Evolutionary conservation across 352 stramenopile species (phyloP), one percentile per base, ranked within the genome.

Genomic region (Phytophthora europaea): DNA sequence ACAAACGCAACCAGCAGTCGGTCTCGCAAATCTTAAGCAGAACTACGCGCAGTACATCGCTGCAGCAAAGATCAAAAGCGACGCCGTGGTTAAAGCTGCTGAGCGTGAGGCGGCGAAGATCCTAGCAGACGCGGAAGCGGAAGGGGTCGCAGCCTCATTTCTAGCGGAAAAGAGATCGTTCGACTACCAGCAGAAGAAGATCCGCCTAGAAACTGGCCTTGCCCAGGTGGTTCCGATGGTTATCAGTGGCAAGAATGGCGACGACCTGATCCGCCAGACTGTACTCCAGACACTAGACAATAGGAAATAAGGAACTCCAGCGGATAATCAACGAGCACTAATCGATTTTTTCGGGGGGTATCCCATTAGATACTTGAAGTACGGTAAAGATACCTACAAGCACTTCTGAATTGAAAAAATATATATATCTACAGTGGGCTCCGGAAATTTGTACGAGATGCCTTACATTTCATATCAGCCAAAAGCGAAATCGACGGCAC

Each of bases 221-320:
- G 85, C 86, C 0, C 53, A 81, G 61, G 77, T 75, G 26, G 74
- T 90, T 22, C 85, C 85, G 9, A 77, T 94, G 67, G 83, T 95
- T 8, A 93, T 94, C 61, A 92, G 82, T 64, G 89, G 89, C 72
- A 92, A 94, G 70, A 91, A 90, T 59, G 89, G 87, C 36, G 86
- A 94, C 63, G 89, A 90, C 15, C 69, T 94, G 48, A 94, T 96
- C 28, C 84, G 85, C 47, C 77, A 88, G 53, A 82, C 81, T 2
- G 72, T 91, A 31, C 71, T 90, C 18, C 80, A 89, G 67, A 89
- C 74, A 15, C 56, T 86, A 6, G 73, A 86, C 26, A 61, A 53
- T 58, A 77, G 61, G 48, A 64, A 64, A 28, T 72, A 58, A 55
- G 40, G 13, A 28, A 1, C 12, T 7, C 28, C 10, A 38, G 34